These are phyloP conservation scores for Tulasnella sp. DNA, from an alignment of 768 basidiomycete genomes.

Conservation along the genomic window DNA sequence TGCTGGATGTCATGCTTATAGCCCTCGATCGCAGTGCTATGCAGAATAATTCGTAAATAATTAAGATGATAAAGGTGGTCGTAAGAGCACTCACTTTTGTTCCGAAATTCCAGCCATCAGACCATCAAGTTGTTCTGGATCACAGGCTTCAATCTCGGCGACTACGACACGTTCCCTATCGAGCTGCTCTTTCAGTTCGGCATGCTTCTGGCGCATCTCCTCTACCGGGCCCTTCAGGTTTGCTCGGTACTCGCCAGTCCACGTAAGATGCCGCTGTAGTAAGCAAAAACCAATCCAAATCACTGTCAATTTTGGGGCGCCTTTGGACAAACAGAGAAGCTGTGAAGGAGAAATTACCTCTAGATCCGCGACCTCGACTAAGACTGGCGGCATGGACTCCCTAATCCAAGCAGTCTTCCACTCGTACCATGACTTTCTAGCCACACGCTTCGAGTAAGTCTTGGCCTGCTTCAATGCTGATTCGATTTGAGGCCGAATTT, in stretches of 20 bases:
- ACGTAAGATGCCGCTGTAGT: neutral
- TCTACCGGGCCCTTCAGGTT: conserved; percentile 5
- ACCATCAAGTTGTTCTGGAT: conserved; percentile 7
- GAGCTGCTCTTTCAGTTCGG: neutral
- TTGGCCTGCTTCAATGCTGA: conserved; percentile 6
- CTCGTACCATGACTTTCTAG: conserved; percentile 5
- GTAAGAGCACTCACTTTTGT: neutral
- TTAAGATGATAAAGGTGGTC: neutral
- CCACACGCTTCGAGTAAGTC: conserved; percentile 3
- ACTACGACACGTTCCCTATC: conserved; percentile 5
- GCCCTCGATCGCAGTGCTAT: conserved; percentile 12
- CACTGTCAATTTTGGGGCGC: neutral
- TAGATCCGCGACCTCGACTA: neutral
- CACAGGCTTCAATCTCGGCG: conserved; percentile 12
- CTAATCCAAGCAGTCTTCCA: conserved; percentile 10
- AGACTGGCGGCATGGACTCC: conserved; percentile 7
- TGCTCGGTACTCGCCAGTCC: conserved; percentile 1
- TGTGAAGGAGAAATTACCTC: neutral
- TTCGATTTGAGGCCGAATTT: conserved; percentile 4
- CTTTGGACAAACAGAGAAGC: neutral
- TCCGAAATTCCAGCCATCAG: conserved; percentile 9
- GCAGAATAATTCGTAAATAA: neutral
- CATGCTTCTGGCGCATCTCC: conserved; percentile 4
- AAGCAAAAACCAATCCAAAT: neutral
- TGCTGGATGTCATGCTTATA: conserved; percentile 12